Percentiles rank a stretch among this genome's conserved stretches.
phyloP scores from a whole-genome alignment of 352 stramenopile species.

The Pythium catenulatum region DNA sequence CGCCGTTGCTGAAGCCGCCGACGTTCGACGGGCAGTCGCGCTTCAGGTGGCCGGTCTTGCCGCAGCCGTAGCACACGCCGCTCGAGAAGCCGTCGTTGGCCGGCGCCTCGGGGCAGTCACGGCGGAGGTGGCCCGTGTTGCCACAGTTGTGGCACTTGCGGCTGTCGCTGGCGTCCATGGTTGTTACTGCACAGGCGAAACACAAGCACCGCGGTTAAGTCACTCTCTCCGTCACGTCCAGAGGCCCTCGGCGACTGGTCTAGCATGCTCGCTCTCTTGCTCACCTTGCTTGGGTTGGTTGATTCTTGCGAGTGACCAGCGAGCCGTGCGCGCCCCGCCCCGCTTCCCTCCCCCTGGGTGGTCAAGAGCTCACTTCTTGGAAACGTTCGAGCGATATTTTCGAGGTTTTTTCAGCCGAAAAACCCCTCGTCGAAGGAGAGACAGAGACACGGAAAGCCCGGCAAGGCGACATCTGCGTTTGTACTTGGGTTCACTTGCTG shows the following conservation, averaged over 20 bases:
- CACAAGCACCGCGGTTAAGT: no score
- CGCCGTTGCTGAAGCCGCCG: conserved; percentile 39
- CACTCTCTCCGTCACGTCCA: no score
- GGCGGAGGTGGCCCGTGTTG: conserved; percentile 83
- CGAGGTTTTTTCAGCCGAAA: conserved; percentile 38
- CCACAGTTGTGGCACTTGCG: conserved; percentile 91
- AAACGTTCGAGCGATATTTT: background rate
- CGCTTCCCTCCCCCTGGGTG: conserved; percentile 21
- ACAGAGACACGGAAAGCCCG: conserved; percentile 24
- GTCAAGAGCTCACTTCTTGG: conserved; percentile 35
- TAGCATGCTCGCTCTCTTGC: background rate
- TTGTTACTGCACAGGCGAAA: conserved; percentile 15
- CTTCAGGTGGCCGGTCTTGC: conserved; percentile 90
- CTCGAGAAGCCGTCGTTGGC: conserved; percentile 65
- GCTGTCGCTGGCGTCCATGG: conserved; percentile 67
- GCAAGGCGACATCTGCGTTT: conserved; percentile 39
- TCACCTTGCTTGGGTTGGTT: conserved; percentile 41
- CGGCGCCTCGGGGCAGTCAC: conserved; percentile 83
- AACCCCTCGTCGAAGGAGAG: conserved; percentile 10
- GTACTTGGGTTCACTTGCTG: background rate
- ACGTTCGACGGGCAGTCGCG: conserved; percentile 81
- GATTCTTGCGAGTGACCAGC: conserved; percentile 40
- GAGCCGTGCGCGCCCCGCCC: no score
- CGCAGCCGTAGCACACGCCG: conserved; percentile 85
- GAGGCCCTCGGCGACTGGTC: no score